A percentile compares a stretch with the other conserved stretches of the same genome.
phyloP scores from a whole-genome alignment of 2,329 filamentous ascomycete genomes.

The Calonectria pseudoreteaudii region DNA sequence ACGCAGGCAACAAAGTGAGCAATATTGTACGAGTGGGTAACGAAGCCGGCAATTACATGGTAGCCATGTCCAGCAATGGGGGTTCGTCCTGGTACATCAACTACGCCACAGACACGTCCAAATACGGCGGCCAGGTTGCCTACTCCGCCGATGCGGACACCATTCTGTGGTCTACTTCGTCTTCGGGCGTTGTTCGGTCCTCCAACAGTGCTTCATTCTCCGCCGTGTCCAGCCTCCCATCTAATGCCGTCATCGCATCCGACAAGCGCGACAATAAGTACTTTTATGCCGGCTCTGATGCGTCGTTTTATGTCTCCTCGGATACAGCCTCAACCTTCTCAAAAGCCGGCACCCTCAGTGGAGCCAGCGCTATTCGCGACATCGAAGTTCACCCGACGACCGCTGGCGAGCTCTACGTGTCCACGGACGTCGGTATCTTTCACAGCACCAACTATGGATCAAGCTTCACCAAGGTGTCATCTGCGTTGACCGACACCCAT shows the following conservation, averaged over 20 bases:
- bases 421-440: constrained; percentile 66
- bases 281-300: constrained; percentile 63
- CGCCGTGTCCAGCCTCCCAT: constrained; percentile 57
- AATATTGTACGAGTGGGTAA: constrained; percentile 65
- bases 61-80: constrained; percentile 62
- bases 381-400: constrained; percentile 67
- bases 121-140: constrained; percentile 59
- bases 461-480: constrained; percentile 56
- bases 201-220: constrained; percentile 54
- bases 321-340: constrained; percentile 61
- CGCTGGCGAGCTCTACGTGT: constrained; percentile 71
- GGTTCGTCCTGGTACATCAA: constrained; percentile 62
- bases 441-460: constrained; percentile 63
- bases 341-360: constrained; percentile 49
- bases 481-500: constrained; percentile 52
- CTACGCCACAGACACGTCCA: constrained; percentile 57
- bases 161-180: constrained; percentile 58
- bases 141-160: constrained; percentile 64
- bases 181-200: constrained; percentile 56
- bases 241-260: constrained; percentile 61
- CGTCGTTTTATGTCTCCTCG: constrained; percentile 63
- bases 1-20: constrained; percentile 57
- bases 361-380: constrained; percentile 62
- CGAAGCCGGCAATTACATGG: constrained; percentile 46
- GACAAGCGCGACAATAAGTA: constrained; percentile 65